A percentile compares a stretch with the other conserved stretches of the same genome.
phyloP scores from a whole-genome alignment of 1,139 yeast genomes.

The Magnusiomyces paraingens region DNA sequence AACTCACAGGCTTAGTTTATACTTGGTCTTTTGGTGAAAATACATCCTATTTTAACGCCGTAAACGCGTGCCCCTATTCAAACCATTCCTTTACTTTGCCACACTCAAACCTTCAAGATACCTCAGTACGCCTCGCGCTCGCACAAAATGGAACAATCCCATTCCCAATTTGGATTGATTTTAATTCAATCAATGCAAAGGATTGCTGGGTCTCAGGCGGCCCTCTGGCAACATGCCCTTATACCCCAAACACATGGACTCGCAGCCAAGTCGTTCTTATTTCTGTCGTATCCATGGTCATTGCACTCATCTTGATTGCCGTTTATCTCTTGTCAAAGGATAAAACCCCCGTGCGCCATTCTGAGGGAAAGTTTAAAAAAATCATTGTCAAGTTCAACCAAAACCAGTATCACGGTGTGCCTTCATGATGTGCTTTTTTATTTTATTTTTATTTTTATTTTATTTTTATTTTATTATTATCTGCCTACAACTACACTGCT shows the following conservation, averaged over 20 bases:
- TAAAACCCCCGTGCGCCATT: conserved; percentile 47
- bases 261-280: conserved; percentile 57
- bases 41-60: conserved; percentile 5
- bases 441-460: not conserved
- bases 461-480: not conserved
- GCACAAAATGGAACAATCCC: conserved; percentile 21
- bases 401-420: conserved; percentile 56
- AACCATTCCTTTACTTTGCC: conserved; percentile 49
- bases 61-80: conserved; percentile 1
- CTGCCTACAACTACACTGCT: not conserved
- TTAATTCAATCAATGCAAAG: conserved; percentile 67
- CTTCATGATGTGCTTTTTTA: conserved; percentile 25
- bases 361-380: conserved; percentile 51
- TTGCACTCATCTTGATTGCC: conserved; percentile 44
- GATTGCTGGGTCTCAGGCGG: conserved; percentile 90
- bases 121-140: conserved; percentile 19
- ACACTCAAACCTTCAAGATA: conserved; percentile 43
- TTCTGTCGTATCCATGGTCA: conserved; percentile 59
- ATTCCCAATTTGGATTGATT: conserved; percentile 63
- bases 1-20: conserved; percentile 1
- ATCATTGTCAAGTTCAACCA: conserved; percentile 41
- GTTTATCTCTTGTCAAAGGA: conserved; percentile 29
- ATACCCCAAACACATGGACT: conserved; percentile 45
- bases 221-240: conserved; percentile 72
- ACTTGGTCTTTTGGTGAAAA: conserved; percentile 6